phyloP scores from a whole-genome alignment of 2,329 filamentous ascomycete genomes.

The Macroventuria anomochaeta region DNA sequence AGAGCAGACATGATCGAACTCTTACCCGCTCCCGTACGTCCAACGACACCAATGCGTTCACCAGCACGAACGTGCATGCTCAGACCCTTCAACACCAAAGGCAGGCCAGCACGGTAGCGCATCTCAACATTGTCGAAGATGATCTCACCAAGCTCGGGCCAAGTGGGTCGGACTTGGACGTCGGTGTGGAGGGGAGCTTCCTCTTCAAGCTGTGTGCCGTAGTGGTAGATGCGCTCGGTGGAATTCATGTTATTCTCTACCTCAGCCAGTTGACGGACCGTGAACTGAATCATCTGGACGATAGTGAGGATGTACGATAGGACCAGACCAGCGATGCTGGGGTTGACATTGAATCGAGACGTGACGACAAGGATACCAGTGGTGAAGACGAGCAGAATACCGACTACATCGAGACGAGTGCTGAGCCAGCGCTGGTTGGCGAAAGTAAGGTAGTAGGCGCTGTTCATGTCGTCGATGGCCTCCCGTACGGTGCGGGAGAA shows the following conservation, averaged over 20 bases:
- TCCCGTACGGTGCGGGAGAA: conserved; percentile 74
- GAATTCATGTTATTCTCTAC: conserved; percentile 99
- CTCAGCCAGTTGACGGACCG: conserved; percentile 89
- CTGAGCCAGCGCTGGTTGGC: conserved; percentile 95
- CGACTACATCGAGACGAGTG: conserved; percentile 81
- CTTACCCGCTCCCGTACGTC: conserved; percentile 82
- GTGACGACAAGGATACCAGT: conserved; percentile 92
- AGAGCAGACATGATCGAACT: conserved; percentile 83
- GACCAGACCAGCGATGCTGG: conserved; percentile 85
- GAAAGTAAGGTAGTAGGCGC: conserved; percentile 93
- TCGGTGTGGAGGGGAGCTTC: conserved; percentile 82
- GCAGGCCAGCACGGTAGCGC: conserved; percentile 59
- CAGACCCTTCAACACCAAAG: conserved; percentile 58
- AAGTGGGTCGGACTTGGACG: conserved; percentile 70
- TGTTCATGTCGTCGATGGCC: conserved; percentile 89
- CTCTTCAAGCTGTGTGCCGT: conserved; percentile 84
- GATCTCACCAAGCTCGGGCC: conserved; percentile 84
- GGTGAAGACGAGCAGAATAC: conserved; percentile 83
- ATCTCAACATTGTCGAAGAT: conserved; percentile 59
- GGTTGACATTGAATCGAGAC: conserved; percentile 82
- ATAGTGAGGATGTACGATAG: conserved; percentile 92
- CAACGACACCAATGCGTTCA: conserved; percentile 81
- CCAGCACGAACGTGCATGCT: conserved; percentile 74
- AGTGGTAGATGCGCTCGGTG: conserved; percentile 89
- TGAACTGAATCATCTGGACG: conserved; percentile 95